These are phyloP conservation scores for Hapsidospora chrysogenum DNA, from an alignment of 495 filamentous ascomycete species.

Conservation along the genomic window DNA sequence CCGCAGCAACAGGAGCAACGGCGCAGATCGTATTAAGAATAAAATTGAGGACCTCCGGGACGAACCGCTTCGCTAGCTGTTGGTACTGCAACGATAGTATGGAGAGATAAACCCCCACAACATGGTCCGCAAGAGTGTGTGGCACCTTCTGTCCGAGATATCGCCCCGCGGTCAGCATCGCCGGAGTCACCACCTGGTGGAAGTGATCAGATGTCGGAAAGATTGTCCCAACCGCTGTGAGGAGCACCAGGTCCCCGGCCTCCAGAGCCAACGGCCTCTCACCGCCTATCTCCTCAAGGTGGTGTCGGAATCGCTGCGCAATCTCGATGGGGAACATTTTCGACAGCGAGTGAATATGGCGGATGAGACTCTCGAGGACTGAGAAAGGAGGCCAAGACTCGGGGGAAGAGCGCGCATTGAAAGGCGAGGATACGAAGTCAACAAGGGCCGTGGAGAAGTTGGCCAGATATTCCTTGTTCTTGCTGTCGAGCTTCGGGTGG, in stretches of 20 bases:
- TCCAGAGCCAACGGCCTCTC: slow-evolving; percentile 41
- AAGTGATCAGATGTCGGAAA: slow-evolving; percentile 96
- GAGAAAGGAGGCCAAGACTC: slow-evolving; percentile 10
- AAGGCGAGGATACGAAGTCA: slow-evolving; percentile 50
- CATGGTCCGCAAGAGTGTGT: slow-evolving; percentile 41
- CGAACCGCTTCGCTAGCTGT: slow-evolving; percentile 59
- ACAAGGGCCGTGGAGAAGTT: slow-evolving; percentile 61
- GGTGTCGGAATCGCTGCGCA: slow-evolving; percentile 54
- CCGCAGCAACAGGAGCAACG: slow-evolving; percentile 37
- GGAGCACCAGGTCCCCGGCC: slow-evolving; percentile 58
- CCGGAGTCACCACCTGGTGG: slow-evolving; percentile 81
- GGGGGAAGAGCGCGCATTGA: background rate
- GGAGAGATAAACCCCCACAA: slow-evolving; percentile 59
- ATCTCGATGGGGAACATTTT: slow-evolving; percentile 67
- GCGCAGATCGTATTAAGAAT: slow-evolving; percentile 56
- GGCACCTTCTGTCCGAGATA: slow-evolving; percentile 69
- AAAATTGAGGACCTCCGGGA: slow-evolving; percentile 79
- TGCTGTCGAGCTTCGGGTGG: slow-evolving; percentile 66
- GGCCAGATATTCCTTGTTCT: slow-evolving; percentile 71
- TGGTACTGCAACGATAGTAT: slow-evolving; percentile 72
- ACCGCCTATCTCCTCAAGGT: slow-evolving; percentile 47
- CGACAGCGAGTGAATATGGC: slow-evolving; percentile 46
- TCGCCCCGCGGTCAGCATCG: slow-evolving; percentile 60
- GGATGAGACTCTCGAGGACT: slow-evolving; percentile 22
- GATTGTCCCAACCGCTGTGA: slow-evolving; percentile 68